Evolutionary conservation across 257 asterid species (phyloP).

Genomic region (Mitragyna speciosa): DNA sequence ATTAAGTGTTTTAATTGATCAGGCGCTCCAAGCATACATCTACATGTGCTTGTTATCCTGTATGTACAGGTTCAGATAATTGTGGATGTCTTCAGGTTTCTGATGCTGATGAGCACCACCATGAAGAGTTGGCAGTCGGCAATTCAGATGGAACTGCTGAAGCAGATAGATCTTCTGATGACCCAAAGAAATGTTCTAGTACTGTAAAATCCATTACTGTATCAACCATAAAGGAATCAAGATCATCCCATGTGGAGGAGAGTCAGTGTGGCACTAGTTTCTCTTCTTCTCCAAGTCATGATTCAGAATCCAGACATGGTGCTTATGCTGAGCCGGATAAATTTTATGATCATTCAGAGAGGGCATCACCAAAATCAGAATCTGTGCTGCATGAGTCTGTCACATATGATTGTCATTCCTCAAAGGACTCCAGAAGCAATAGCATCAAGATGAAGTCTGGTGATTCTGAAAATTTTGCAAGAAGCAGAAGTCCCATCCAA

Average conservation of each 20-base stretch:
- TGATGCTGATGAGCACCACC: constrained; percentile 39
- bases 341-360: constrained; percentile 22
- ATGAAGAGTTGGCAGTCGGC: constrained; percentile 32
- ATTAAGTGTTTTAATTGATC: background rate
- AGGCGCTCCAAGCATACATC: constrained; percentile 31
- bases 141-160: constrained; percentile 40
- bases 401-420: constrained; percentile 24
- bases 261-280: constrained; percentile 30
- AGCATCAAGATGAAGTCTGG: constrained; percentile 20
- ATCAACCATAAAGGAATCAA: constrained; percentile 30
- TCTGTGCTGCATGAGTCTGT: constrained; percentile 23
- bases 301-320: constrained; percentile 21
- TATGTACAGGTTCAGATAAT: constrained; percentile 35
- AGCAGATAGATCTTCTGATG: constrained; percentile 31
- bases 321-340: constrained; percentile 21
- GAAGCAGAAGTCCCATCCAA: constrained; percentile 28
- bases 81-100: constrained; percentile 40
- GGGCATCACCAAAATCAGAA: constrained; percentile 20
- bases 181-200: constrained; percentile 25
- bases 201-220: constrained; percentile 22
- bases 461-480: constrained; percentile 23
- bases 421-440: constrained; percentile 25
- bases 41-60: constrained; percentile 21
- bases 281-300: constrained; percentile 36
- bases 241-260: constrained; percentile 31